Evolutionary conservation across 108 stramenopile species (phyloP).

Genomic region (Fistulifera pelliculosa): DNA sequence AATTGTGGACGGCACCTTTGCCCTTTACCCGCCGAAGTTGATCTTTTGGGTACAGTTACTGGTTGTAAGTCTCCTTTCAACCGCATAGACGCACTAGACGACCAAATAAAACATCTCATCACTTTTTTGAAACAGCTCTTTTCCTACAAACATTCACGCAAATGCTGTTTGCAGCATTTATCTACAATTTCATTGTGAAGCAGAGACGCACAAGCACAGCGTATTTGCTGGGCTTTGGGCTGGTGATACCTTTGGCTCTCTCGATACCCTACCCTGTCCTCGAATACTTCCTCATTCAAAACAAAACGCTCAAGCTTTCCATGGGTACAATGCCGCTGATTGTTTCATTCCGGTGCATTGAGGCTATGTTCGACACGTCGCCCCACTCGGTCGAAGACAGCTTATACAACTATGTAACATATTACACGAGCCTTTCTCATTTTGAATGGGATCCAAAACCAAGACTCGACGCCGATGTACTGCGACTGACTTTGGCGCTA

Average conservation of each 20-base stretch:
- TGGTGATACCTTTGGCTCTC: conserved; percentile 8
- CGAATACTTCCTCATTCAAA: conserved; percentile 9
- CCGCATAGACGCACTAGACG: neutral
- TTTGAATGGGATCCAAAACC: conserved; percentile 24
- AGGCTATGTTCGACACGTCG: conserved; percentile 19
- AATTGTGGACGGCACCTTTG: conserved; percentile 17
- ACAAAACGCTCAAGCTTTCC: conserved; percentile 4
- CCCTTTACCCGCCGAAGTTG: conserved; percentile 16
- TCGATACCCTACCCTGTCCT: conserved; percentile 6
- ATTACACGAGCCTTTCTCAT: conserved; percentile 17
- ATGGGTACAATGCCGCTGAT: conserved; percentile 8
- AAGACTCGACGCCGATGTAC: neutral
- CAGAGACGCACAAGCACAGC: neutral
- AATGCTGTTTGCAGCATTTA: neutral
- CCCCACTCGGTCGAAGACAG: conserved; percentile 20
- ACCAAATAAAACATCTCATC: neutral
- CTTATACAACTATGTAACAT: conserved; percentile 27
- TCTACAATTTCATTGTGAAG: neutral
- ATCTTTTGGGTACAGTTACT: conserved; percentile 19
- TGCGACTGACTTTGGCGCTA: neutral
- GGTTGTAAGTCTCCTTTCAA: conserved; percentile 4
- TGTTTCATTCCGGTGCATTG: conserved; percentile 6
- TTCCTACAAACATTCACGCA: neutral
- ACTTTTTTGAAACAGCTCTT: neutral
- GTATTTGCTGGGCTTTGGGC: conserved; percentile 10